These are phyloP conservation scores for Stromatinia cepivora DNA, from an alignment of 2,329 filamentous ascomycete species.

Conservation along the genomic window DNA sequence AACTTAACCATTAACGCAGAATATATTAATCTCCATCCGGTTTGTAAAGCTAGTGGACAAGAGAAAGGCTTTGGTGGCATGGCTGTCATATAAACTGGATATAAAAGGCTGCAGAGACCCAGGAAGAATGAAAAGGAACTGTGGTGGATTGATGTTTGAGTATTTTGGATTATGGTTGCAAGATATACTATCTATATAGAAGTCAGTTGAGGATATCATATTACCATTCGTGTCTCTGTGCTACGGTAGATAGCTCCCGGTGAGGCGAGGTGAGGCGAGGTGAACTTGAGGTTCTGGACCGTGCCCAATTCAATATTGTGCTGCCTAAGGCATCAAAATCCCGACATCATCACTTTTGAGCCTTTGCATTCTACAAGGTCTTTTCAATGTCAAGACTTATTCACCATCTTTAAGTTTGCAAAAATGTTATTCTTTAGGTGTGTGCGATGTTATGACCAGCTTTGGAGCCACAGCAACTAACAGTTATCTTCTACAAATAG, in stretches of 20 bases:
- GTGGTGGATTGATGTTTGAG: too few relatives aligned
- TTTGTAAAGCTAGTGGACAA: background rate
- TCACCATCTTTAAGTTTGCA: background rate
- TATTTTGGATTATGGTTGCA: too few relatives aligned
- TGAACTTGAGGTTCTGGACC: constrained; percentile 2
- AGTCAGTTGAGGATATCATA: background rate
- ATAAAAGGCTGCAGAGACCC: background rate
- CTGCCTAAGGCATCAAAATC: background rate
- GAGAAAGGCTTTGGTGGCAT: background rate
- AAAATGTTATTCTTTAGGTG: constrained; percentile 19
- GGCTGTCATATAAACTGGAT: background rate
- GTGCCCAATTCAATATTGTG: background rate
- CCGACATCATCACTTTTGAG: constrained; percentile 14
- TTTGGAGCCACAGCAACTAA: background rate
- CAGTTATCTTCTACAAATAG: constrained; percentile 46
- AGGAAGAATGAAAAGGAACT: background rate
- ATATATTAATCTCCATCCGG: background rate
- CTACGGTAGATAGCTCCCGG: background rate
- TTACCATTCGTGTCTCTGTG: background rate
- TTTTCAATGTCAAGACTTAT: background rate
- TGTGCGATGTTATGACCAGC: background rate
- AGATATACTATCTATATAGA: too few relatives aligned
- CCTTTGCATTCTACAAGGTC: background rate
- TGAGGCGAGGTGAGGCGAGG: background rate
- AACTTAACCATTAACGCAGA: background rate